These are phyloP conservation scores for Pouteria campechiana DNA, from an alignment of 179 eudicot species.

Conservation along the genomic window DNA sequence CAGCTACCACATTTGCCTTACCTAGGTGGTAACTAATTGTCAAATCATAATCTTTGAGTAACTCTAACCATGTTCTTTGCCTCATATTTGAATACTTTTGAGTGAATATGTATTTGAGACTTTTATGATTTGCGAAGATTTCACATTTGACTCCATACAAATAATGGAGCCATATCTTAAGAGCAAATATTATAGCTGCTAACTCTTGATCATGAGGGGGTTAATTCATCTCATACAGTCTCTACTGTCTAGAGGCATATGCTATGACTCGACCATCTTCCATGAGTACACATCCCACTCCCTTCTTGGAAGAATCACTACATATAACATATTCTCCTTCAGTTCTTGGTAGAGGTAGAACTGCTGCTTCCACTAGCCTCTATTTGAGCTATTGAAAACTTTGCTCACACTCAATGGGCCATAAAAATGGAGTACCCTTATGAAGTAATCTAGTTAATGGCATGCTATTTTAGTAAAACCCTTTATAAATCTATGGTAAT, in stretches of 20 bases:
- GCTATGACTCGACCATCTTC: constrained; percentile 1
- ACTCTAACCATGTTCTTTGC: constrained; percentile 3
- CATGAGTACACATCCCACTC: constrained; percentile 1
- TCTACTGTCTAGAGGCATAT: too few relatives aligned
- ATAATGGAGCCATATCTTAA: too few relatives aligned
- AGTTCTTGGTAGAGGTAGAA: neutral
- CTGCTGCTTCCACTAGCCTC: neutral
- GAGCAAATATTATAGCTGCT: too few relatives aligned
- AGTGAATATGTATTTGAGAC: constrained; percentile 1
- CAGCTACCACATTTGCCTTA: constrained; percentile 6
- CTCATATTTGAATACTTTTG: constrained; percentile 2
- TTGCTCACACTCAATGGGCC: neutral
- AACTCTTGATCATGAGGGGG: too few relatives aligned
- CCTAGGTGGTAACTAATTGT: constrained; percentile 1
- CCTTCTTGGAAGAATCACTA: neutral
- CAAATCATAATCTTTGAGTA: constrained; percentile 5
- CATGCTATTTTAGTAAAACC: neutral
- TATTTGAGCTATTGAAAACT: neutral
- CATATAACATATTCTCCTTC: neutral
- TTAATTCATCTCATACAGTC: too few relatives aligned
- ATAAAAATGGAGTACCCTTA: neutral
- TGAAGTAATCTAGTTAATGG: neutral
- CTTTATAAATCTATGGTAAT: neutral
- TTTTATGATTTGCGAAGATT: neutral
- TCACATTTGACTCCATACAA: too few relatives aligned